Percentiles rank a stretch among this genome's conserved stretches.
Evolutionary conservation across 371 early-diverging fungal species (phyloP).

Genomic region (Circinella umbellata): DNA sequence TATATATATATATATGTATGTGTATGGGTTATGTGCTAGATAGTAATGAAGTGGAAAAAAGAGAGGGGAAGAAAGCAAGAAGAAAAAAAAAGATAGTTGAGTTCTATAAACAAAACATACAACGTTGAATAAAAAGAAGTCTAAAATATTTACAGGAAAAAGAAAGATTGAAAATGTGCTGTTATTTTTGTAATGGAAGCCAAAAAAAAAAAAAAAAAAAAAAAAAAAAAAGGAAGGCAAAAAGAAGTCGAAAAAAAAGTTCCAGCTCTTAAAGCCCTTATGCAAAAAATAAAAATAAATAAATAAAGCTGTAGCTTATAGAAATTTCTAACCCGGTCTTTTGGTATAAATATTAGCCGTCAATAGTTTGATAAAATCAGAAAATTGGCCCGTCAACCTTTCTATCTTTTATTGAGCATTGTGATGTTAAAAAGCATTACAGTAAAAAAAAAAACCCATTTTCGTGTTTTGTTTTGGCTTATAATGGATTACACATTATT

Average conservation of each 20-base stretch:
- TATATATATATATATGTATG: not conserved
- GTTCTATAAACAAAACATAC: slow-evolving; percentile 5
- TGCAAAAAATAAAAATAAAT: not conserved
- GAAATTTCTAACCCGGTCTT: not conserved
- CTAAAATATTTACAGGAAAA: not conserved
- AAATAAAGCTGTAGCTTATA: not conserved
- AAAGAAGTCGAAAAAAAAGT: not conserved
- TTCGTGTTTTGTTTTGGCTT: too few relatives aligned
- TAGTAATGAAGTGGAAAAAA: not conserved
- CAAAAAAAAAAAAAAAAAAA: too few relatives aligned
- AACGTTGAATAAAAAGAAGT: not conserved
- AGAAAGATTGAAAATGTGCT: too few relatives aligned
- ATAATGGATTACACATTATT: too few relatives aligned
- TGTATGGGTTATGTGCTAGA: too few relatives aligned
- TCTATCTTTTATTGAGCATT: too few relatives aligned
- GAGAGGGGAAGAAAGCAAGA: not conserved
- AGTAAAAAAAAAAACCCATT: too few relatives aligned
- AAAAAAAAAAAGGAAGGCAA: not conserved
- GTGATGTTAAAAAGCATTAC: too few relatives aligned
- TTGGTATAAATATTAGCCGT: not conserved
- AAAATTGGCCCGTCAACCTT: too few relatives aligned
- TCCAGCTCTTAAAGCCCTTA: not conserved
- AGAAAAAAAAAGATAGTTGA: too few relatives aligned
- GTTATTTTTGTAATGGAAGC: too few relatives aligned
- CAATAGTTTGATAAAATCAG: too few relatives aligned